phyloP scores from a whole-genome alignment of 2,329 filamentous ascomycete species.

The Cordyceps cicadae region DNA sequence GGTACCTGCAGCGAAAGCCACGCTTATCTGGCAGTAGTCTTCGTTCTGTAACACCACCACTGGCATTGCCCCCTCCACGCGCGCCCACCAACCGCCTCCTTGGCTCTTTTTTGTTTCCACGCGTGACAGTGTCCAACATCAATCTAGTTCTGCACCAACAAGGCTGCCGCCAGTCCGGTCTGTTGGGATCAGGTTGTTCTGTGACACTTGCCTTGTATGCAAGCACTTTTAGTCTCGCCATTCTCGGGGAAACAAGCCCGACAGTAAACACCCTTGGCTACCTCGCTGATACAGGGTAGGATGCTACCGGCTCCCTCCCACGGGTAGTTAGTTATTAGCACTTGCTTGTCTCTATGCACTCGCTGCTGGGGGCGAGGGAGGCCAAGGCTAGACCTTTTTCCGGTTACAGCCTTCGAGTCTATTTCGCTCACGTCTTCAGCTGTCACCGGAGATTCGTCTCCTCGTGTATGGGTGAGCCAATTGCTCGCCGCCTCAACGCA shows the following conservation, averaged over 20 bases:
- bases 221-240: neutral
- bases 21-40: too few species aligned
- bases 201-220: neutral
- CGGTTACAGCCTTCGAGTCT: too few species aligned
- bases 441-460: neutral
- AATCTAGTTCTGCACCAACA: neutral
- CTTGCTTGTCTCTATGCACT: too few species aligned
- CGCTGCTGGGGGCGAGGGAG: too few species aligned
- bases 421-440: neutral
- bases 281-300: neutral
- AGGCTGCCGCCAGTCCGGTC: neutral
- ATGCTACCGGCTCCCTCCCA: too few species aligned
- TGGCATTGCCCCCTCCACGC: neutral
- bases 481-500: neutral
- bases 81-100: neutral
- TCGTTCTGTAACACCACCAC: neutral
- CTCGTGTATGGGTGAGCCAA: neutral
- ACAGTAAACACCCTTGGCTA: neutral
- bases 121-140: neutral
- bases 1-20: slow-evolving; percentile 3
- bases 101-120: neutral
- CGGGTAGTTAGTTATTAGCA: too few species aligned
- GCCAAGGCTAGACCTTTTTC: too few species aligned
- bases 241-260: neutral
- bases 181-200: neutral